Conservation (phyloP, 306 rosid species). For the Neltuma alba region DNA sequence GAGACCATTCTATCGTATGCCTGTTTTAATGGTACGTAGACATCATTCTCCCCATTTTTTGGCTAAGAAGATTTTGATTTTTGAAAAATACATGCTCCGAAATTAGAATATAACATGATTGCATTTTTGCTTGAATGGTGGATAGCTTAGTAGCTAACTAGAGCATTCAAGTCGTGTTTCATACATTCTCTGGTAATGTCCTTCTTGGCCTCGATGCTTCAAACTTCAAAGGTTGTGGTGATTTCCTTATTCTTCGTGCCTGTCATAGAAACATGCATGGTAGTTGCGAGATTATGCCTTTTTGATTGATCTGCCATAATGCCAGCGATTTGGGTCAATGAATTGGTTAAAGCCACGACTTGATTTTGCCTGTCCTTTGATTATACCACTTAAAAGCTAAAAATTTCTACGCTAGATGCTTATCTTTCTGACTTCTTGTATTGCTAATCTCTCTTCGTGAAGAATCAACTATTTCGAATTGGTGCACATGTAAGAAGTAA, state of each 20-base stretch:
- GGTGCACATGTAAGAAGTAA: constrained; percentile 25
- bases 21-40: not conserved
- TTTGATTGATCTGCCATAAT: not conserved
- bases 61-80: not conserved
- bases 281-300: not conserved
- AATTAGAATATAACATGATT: not conserved
- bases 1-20: not conserved
- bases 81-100: not conserved
- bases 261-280: not conserved
- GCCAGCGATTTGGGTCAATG: constrained; percentile 26
- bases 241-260: not conserved
- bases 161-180: not conserved
- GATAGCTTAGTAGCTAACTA: not conserved
- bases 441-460: constrained; percentile 23
- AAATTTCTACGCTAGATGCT: not conserved
- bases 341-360: constrained; percentile 17
- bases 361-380: constrained; percentile 12
- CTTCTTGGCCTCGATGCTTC: not conserved
- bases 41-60: not conserved
- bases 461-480: constrained; percentile 6
- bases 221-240: not conserved
- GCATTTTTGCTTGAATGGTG: not conserved
- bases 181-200: not conserved
- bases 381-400: not conserved
- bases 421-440: constrained; percentile 6